A percentile compares a stretch with the other conserved stretches of the same genome.
phyloP scores from a whole-genome alignment of 495 filamentous ascomycete genomes.

The Echria macrotheca region DNA sequence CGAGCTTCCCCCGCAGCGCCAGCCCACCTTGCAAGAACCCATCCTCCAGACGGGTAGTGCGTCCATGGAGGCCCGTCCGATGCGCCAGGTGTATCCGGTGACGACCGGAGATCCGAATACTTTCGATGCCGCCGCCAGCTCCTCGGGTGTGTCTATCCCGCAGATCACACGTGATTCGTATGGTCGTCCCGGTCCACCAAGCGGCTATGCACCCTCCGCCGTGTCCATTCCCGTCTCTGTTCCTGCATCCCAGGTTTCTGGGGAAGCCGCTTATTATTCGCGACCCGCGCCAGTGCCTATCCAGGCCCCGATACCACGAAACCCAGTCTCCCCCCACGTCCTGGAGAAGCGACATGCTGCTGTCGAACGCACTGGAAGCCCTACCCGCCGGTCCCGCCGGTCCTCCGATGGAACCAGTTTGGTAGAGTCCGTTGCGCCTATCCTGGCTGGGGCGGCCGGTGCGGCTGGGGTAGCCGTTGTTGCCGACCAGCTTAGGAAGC shows the following conservation, averaged over 20 bases:
- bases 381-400: conserved; percentile 1
- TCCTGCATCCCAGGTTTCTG: background rate
- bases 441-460: conserved; percentile 45
- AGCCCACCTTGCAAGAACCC: conserved; percentile 11
- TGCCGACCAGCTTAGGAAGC: conserved; percentile 34
- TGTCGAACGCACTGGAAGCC: too few species aligned
- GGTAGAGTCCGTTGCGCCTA: conserved; percentile 4
- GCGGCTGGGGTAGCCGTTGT: conserved; percentile 38
- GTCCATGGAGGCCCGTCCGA: conserved; percentile 32
- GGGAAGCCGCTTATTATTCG: conserved; percentile 9
- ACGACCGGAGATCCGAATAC: conserved; percentile 56
- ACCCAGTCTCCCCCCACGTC: conserved; percentile 36
- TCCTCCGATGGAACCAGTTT: conserved; percentile 14
- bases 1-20: conserved; percentile 17
- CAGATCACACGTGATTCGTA: conserved; percentile 16
- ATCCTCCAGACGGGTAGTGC: conserved; percentile 24
- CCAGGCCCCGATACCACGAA: conserved; percentile 43
- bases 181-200: background rate
- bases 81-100: conserved; percentile 43
- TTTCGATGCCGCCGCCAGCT: conserved; percentile 49
- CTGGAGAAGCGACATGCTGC: conserved; percentile 29
- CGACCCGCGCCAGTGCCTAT: conserved; percentile 35
- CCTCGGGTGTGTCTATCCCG: conserved; percentile 40
- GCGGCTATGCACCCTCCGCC: conserved; percentile 7
- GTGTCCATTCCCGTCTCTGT: too few species aligned